A percentile compares a stretch with the other conserved stretches of the same genome.
Evolutionary conservation across 805 yeast species (phyloP).

Genomic region (Pichia eremophila): DNA sequence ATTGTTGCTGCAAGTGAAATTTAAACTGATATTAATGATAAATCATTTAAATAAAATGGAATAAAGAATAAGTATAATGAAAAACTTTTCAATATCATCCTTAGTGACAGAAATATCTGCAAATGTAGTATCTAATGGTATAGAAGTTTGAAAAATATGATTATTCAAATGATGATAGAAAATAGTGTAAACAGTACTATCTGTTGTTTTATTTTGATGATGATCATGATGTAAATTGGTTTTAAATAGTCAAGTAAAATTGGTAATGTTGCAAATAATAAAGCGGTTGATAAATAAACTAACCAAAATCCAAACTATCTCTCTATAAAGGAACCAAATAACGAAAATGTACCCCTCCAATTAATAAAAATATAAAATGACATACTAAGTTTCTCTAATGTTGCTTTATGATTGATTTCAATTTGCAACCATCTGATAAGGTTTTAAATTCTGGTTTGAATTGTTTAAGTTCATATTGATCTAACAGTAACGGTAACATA

Average conservation of each 20-base stretch:
- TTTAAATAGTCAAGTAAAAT: conserved; percentile 31
- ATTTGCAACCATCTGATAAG: conserved; percentile 39
- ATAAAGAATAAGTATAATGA: conserved; percentile 36
- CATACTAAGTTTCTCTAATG: conserved; percentile 31
- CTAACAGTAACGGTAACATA: conserved; percentile 40
- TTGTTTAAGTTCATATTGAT: conserved; percentile 51
- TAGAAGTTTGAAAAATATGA: background rate
- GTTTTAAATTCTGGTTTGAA: conserved; percentile 38
- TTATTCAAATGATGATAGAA: conserved; percentile 1
- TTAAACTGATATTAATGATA: conserved; percentile 38
- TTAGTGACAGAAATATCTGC: conserved; percentile 20
- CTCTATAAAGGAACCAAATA: conserved; percentile 40
- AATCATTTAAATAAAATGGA: conserved; percentile 32
- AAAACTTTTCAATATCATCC: conserved; percentile 33
- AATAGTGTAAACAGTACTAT: conserved; percentile 13
- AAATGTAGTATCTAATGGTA: background rate
- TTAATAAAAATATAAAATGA: conserved; percentile 46
- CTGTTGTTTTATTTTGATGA: too few species aligned
- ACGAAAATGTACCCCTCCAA: conserved; percentile 41
- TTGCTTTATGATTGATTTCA: conserved; percentile 38
- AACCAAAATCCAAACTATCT: conserved; percentile 42
- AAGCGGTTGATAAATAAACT: conserved; percentile 42
- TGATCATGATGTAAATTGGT: conserved; percentile 23
- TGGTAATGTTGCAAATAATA: conserved; percentile 41
- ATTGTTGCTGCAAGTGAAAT: conserved; percentile 44